A percentile compares a stretch with the other conserved stretches of the same genome.
phyloP scores from a whole-genome alignment of 1,284 basidiomycete genomes.

The Puccinia coronata region DNA sequence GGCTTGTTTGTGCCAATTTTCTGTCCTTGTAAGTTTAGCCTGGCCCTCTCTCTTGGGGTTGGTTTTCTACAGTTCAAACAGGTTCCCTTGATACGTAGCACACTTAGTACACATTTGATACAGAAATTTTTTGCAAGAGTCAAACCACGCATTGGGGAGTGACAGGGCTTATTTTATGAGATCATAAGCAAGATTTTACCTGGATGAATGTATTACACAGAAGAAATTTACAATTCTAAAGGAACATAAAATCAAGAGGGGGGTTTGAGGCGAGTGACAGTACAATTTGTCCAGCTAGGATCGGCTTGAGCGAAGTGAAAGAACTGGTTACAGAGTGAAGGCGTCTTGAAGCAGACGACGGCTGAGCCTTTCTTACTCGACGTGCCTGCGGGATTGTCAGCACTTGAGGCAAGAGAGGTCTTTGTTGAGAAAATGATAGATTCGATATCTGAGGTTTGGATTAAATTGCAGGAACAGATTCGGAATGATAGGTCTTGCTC shows the following conservation, averaged over 20 bases:
- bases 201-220: not conserved
- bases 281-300: slow-evolving; percentile 39
- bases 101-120: too few relatives aligned
- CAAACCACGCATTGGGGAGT: too few relatives aligned
- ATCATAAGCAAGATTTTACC: not conserved
- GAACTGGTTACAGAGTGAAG: slow-evolving; percentile 15
- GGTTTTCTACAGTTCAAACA: not conserved
- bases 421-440: slow-evolving; percentile 39
- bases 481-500: slow-evolving; percentile 4
- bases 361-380: slow-evolving; percentile 24
- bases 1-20: not conserved
- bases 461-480: slow-evolving; percentile 6
- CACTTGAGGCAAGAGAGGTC: not conserved
- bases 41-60: not conserved
- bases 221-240: not conserved
- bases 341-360: slow-evolving; percentile 33
- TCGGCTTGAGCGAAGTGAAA: slow-evolving; percentile 26
- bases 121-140: too few relatives aligned
- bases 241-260: slow-evolving; percentile 11
- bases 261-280: not conserved
- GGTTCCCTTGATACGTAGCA: not conserved
- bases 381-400: not conserved
- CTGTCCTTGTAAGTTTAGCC: not conserved
- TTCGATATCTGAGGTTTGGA: slow-evolving; percentile 33
- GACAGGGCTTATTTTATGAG: too few relatives aligned